A percentile compares a stretch with the other conserved stretches of the same genome.
These are phyloP conservation scores for Dittrichia graveolens DNA, from an alignment of 129 eudicot species.

Conservation along the genomic window DNA sequence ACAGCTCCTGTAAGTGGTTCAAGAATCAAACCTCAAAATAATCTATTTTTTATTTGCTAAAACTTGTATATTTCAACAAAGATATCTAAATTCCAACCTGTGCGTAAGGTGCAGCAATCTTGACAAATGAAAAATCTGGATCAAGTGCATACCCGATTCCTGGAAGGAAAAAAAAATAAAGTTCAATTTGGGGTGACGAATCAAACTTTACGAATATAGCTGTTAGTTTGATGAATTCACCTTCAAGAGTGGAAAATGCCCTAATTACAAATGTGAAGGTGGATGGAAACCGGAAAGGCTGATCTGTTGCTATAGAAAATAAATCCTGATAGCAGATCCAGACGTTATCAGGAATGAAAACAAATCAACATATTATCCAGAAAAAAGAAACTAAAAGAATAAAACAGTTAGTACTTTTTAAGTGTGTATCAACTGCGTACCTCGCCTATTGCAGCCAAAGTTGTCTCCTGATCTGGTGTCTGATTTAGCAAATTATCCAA, in stretches of 20 bases:
- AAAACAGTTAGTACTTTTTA: too few relatives aligned
- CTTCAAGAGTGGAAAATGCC: slow-evolving; percentile 98
- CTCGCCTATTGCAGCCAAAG: slow-evolving; percentile 97
- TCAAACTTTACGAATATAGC: too few relatives aligned
- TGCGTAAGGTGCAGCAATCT: slow-evolving; percentile 94
- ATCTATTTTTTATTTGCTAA: background rate
- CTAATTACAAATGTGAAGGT: slow-evolving; percentile 85
- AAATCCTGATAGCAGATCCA: slow-evolving; percentile 65
- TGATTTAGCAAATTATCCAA: slow-evolving; percentile 76
- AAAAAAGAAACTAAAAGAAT: slow-evolving; percentile 11
- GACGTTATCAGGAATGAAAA: background rate
- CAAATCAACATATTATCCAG: background rate
- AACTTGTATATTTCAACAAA: slow-evolving; percentile 16
- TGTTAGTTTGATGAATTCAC: slow-evolving; percentile 31
- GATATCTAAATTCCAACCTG: slow-evolving; percentile 50
- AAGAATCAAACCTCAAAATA: slow-evolving; percentile 11
- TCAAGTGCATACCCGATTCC: slow-evolving; percentile 85
- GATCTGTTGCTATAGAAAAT: slow-evolving; percentile 95
- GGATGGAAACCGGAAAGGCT: slow-evolving; percentile 94
- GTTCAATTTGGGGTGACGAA: too few relatives aligned
- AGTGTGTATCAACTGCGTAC: slow-evolving; percentile 34
- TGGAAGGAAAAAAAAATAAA: slow-evolving; percentile 27
- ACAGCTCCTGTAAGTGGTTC: slow-evolving; percentile 70
- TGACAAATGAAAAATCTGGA: slow-evolving; percentile 87
- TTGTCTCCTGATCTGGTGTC: slow-evolving; percentile 72